These are phyloP conservation scores for Neofusicoccum kwambonambiense DNA, from an alignment of 2,329 filamentous ascomycete species.

Conservation along the genomic window DNA sequence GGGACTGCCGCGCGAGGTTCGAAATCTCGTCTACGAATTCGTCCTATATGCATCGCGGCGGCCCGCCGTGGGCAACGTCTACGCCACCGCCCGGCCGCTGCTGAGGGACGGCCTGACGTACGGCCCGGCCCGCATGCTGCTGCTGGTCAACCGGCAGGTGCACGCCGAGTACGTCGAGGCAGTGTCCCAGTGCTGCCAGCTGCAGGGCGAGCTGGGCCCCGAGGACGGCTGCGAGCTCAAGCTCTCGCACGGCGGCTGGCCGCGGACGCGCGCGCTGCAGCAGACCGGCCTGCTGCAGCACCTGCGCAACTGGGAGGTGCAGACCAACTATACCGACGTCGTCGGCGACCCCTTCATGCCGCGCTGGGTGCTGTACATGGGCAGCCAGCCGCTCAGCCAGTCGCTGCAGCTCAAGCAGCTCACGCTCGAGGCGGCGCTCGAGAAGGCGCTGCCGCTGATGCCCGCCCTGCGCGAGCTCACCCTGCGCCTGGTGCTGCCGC, in stretches of 20 bases:
- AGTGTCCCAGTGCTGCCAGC: constrained; percentile 4
- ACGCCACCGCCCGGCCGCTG: constrained; percentile 11
- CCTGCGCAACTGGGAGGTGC: constrained; percentile 14
- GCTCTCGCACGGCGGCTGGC: constrained; percentile 7
- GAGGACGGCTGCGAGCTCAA: constrained; percentile 13
- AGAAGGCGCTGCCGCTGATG: constrained; percentile 7
- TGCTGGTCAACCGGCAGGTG: constrained; percentile 10
- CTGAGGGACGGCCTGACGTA: constrained; percentile 3
- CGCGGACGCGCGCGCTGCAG: background rate
- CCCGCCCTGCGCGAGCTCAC: constrained; percentile 13
- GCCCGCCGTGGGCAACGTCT: constrained; percentile 12
- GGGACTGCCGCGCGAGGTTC: constrained; percentile 11
- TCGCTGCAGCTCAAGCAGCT: constrained; percentile 3
- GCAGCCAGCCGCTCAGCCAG: constrained; percentile 2
- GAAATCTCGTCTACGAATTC: constrained; percentile 15
- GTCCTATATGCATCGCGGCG: constrained; percentile 7
- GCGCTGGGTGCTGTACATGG: constrained; percentile 9
- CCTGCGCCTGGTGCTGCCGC: constrained; percentile 11
- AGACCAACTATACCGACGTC: constrained; percentile 15
- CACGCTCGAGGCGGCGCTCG: constrained; percentile 10
- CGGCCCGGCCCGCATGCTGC: constrained; percentile 10
- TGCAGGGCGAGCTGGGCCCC: constrained; percentile 11
- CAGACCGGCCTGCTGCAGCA: constrained; percentile 6
- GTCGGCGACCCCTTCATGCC: constrained; percentile 12
- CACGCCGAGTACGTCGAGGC: constrained; percentile 14